Conservation (phyloP, 2,329 filamentous ascomycete genomes). For the Colletotrichum australisinense region DNA sequence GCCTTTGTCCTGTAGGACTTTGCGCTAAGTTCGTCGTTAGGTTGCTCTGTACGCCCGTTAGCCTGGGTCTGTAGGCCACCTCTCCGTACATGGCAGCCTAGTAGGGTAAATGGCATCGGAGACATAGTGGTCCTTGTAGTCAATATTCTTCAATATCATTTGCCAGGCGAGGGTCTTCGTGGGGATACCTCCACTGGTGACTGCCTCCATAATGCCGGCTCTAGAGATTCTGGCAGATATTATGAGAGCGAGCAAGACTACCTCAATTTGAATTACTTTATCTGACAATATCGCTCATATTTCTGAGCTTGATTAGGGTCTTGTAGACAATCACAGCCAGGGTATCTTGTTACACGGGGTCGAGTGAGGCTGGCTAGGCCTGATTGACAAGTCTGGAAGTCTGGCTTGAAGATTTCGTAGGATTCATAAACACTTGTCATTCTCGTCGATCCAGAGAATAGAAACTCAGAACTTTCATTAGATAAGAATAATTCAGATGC, state of each 20-base stretch:
- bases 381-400: too few relatives aligned
- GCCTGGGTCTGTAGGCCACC: neutral
- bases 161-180: too few relatives aligned
- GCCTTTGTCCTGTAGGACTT: neutral
- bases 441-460: neutral
- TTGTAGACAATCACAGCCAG: neutral
- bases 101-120: neutral
- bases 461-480: neutral
- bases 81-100: neutral
- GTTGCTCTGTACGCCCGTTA: neutral
- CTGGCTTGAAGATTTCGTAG: too few relatives aligned
- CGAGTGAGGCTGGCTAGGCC: neutral
- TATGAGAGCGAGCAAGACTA: neutral
- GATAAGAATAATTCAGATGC: neutral
- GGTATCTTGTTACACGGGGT: neutral
- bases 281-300: too few relatives aligned
- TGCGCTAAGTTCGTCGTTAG: constrained; percentile 7
- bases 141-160: neutral
- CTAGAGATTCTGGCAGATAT: neutral
- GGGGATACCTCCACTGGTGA: too few relatives aligned
- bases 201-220: neutral
- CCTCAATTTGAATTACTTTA: too few relatives aligned
- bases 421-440: too few relatives aligned
- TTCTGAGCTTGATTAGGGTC: neutral
- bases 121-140: neutral